Conservation (phyloP, 768 basidiomycete species). For the Lactifluus volemus region DNA sequence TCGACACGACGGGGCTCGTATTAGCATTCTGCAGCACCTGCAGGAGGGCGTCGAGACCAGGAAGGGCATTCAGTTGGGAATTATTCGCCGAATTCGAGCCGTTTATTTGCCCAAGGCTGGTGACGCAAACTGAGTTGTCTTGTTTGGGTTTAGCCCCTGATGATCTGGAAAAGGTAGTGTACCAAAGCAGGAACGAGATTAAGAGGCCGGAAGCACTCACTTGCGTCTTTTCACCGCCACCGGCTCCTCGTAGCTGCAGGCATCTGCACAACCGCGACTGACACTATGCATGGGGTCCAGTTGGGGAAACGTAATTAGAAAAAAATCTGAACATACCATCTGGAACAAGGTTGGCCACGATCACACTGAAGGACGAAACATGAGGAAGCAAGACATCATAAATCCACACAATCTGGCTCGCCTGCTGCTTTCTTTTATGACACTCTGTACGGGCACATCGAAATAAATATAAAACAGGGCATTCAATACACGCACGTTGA, state of each 20-base stretch:
- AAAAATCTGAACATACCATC: conserved; percentile 16
- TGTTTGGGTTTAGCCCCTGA: not conserved
- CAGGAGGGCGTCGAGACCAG: conserved; percentile 19
- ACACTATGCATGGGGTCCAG: conserved; percentile 7
- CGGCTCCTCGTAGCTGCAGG: conserved; percentile 20
- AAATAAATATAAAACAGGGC: not conserved
- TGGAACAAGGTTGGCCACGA: conserved; percentile 22
- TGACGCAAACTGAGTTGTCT: not conserved
- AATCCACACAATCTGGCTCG: not conserved
- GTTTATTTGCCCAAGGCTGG: not conserved
- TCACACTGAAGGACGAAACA: conserved; percentile 16
- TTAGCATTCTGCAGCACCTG: conserved; percentile 16
- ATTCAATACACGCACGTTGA: conserved; percentile 12
- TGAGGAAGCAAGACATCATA: not conserved
- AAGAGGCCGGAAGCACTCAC: not conserved
- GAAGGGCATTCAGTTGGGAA: conserved; percentile 12
- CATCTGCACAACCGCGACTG: conserved; percentile 15
- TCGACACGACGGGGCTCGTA: not conserved
- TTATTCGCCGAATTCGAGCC: not conserved
- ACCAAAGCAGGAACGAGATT: not conserved
- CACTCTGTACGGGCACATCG: conserved; percentile 11
- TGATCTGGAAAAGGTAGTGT: not conserved
- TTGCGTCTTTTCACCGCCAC: conserved; percentile 11
- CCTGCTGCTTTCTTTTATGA: conserved; percentile 24
- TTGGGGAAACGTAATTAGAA: not conserved